Evolutionary conservation across 192 early-diverging fungal species (phyloP).

Genomic region (Mortierella hygrophila): DNA sequence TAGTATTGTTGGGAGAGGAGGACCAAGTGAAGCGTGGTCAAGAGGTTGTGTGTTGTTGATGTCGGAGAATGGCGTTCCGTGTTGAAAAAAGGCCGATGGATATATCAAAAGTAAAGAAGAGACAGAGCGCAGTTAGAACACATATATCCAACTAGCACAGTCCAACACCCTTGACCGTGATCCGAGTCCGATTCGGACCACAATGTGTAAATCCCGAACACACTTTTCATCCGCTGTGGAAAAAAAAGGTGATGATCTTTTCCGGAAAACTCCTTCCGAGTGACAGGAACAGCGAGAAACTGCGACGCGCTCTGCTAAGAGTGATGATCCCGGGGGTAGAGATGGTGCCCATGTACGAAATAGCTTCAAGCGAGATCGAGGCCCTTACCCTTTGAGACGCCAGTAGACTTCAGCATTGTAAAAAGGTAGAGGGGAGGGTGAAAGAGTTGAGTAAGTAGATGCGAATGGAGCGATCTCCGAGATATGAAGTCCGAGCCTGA

Average conservation of each 20-base stretch:
- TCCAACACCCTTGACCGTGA: background rate
- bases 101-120: background rate
- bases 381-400: constrained; percentile 31
- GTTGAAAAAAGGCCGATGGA: background rate
- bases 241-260: background rate
- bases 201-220: background rate
- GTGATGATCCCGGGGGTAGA: background rate
- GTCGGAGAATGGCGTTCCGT: background rate
- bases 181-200: background rate
- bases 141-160: background rate
- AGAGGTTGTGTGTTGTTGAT: background rate
- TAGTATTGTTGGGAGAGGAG: background rate
- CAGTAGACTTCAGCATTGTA: constrained; percentile 21
- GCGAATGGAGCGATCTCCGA: background rate
- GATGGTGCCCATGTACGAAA: background rate
- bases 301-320: background rate
- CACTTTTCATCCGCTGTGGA: background rate
- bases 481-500: background rate
- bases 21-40: background rate
- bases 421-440: background rate
- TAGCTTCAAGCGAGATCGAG: background rate
- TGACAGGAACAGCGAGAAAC: background rate
- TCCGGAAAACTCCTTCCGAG: background rate
- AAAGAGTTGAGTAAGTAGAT: background rate
- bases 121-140: background rate